A percentile compares a stretch with the other conserved stretches of the same genome.
Evolutionary conservation across 768 basidiomycete genomes (phyloP).

Genomic region (Macrolepiota albuminosa): DNA sequence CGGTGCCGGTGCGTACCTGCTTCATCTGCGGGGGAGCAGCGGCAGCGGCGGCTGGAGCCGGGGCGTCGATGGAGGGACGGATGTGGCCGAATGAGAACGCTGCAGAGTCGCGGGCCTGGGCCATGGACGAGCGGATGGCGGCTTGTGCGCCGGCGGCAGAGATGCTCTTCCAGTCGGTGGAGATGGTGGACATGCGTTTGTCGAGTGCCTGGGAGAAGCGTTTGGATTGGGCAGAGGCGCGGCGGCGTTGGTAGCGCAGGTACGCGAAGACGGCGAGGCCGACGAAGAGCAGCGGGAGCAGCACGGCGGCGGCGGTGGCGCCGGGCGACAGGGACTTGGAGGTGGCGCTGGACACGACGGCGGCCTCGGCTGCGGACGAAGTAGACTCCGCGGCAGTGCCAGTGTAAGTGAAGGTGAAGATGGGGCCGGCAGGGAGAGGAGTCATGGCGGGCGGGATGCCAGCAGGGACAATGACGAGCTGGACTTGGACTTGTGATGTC

Average conservation of each 20-base stretch:
- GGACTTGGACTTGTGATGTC: too few species aligned
- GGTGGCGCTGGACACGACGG: conserved; percentile 28
- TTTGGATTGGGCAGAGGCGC: conserved; percentile 45
- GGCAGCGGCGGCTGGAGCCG: background rate
- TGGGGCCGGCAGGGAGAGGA: conserved; percentile 57
- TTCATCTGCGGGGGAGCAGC: conserved; percentile 16
- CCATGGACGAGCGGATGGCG: conserved; percentile 66
- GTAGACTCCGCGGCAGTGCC: conserved; percentile 37
- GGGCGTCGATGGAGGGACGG: conserved; percentile 37
- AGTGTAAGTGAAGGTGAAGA: conserved; percentile 62
- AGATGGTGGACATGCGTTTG: conserved; percentile 81
- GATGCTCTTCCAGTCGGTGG: conserved; percentile 72
- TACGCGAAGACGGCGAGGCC: conserved; percentile 38
- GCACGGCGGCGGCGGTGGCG: conserved; percentile 60
- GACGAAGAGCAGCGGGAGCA: conserved; percentile 59
- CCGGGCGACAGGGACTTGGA: conserved; percentile 36
- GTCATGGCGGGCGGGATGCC: too few species aligned
- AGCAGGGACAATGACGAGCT: too few species aligned
- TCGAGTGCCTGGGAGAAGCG: conserved; percentile 66
- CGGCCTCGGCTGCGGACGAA: conserved; percentile 22
- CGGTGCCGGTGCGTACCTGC: conserved; percentile 43
- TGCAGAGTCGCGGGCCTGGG: conserved; percentile 36
- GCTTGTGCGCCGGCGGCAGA: conserved; percentile 65
- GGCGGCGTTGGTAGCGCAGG: conserved; percentile 49
- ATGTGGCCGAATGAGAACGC: conserved; percentile 59